phyloP scores from a whole-genome alignment of 78 protist species.

The Blattamonas nauphoetae region DNA sequence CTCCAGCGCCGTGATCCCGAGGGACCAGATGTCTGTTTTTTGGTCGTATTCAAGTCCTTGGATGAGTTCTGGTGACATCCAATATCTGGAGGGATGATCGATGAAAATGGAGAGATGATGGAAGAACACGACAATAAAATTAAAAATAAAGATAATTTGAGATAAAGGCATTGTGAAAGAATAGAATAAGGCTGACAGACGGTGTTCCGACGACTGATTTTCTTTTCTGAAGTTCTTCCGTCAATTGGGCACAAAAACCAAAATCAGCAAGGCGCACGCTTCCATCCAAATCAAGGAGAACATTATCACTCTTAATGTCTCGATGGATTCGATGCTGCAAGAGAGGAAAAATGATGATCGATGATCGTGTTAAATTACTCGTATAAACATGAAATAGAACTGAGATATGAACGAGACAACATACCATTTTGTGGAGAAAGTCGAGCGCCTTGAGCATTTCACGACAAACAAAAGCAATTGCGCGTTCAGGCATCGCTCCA shows the following conservation, averaged over 20 bases:
- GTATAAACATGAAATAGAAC: background rate
- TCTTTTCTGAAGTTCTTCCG: slow-evolving; percentile 60
- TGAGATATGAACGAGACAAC: background rate
- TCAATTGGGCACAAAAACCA: slow-evolving; percentile 81
- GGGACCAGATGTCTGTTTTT: slow-evolving; percentile 78
- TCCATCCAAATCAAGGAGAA: slow-evolving; percentile 63
- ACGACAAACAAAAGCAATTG: slow-evolving; percentile 51
- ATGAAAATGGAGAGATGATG: background rate
- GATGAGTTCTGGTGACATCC: slow-evolving; percentile 91
- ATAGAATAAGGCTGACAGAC: slow-evolving; percentile 10
- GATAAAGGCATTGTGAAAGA: background rate
- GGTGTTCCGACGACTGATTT: slow-evolving; percentile 85
- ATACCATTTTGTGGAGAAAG: slow-evolving; percentile 45
- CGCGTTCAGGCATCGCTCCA: slow-evolving; percentile 55
- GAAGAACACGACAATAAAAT: background rate
- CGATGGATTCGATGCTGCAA: slow-evolving; percentile 69
- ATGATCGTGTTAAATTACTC: background rate
- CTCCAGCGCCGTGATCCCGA: slow-evolving; percentile 81
- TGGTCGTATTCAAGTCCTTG: slow-evolving; percentile 71
- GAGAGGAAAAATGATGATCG: background rate
- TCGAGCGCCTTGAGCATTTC: slow-evolving; percentile 55
- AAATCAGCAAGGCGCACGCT: slow-evolving; percentile 76
- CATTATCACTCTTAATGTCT: slow-evolving; percentile 81
- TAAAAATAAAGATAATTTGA: background rate
- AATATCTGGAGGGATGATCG: slow-evolving; percentile 53